Evolutionary conservation across 768 basidiomycete species (phyloP).

Genomic region (Asterophora parasitica): DNA sequence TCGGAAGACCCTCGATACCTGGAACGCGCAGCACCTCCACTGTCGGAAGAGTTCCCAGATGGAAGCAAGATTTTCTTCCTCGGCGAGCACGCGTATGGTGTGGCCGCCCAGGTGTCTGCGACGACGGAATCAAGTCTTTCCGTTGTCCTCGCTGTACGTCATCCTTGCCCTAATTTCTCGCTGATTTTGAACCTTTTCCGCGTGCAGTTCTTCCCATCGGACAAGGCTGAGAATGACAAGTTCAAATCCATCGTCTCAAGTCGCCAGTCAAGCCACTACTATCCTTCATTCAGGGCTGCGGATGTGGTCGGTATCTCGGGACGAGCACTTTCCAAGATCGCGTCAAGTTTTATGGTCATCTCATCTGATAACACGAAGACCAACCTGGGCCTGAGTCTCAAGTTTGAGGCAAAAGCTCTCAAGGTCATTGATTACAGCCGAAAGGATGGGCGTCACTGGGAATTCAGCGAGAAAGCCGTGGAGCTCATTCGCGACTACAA

Average conservation of each 20-base stretch:
- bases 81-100: conserved; percentile 92
- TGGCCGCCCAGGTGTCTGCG: conserved; percentile 81
- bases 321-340: conserved; percentile 83
- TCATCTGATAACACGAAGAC: conserved; percentile 71
- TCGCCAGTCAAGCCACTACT: conserved; percentile 53
- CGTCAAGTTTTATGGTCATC: conserved; percentile 89
- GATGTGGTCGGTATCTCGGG: conserved; percentile 70
- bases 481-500: conserved; percentile 82
- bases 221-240: conserved; percentile 70
- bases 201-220: conserved; percentile 79
- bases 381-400: conserved; percentile 91
- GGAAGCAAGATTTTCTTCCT: conserved; percentile 94
- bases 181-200: neutral
- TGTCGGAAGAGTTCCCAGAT: conserved; percentile 86
- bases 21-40: conserved; percentile 76
- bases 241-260: conserved; percentile 69
- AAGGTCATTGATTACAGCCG: conserved; percentile 93
- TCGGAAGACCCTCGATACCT: conserved; percentile 87
- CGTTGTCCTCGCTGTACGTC: conserved; percentile 78
- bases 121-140: conserved; percentile 69
- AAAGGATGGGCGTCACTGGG: conserved; percentile 84
- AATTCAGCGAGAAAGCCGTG: conserved; percentile 86
- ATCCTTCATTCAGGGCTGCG: conserved; percentile 74
- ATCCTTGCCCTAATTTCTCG: neutral
- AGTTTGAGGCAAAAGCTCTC: conserved; percentile 90